These are phyloP conservation scores for Pyrrhoderma noxium DNA, from an alignment of 1,284 basidiomycete genomes.

Conservation along the genomic window DNA sequence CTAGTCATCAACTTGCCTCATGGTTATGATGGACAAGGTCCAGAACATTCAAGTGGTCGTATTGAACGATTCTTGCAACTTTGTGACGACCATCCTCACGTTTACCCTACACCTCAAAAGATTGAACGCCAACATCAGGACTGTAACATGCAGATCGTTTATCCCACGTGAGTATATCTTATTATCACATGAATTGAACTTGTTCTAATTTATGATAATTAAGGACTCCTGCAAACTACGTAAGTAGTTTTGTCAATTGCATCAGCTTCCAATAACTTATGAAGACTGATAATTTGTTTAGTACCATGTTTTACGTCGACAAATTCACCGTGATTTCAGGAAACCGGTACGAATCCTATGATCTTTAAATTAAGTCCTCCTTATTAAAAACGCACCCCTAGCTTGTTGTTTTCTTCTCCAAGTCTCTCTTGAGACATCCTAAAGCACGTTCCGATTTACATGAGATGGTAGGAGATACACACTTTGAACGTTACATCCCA, in stretches of 20 bases:
- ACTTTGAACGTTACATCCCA: slow-evolving; percentile 91
- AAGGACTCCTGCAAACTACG: slow-evolving; percentile 87
- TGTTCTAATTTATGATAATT: not conserved
- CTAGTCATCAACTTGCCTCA: slow-evolving; percentile 91
- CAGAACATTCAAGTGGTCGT: slow-evolving; percentile 95
- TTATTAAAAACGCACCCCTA: slow-evolving; percentile 24
- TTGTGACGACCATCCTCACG: slow-evolving; percentile 93
- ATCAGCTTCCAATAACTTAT: slow-evolving; percentile 23
- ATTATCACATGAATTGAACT: not conserved
- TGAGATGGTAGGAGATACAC: slow-evolving; percentile 85
- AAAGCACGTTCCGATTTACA: slow-evolving; percentile 79
- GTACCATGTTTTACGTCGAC: slow-evolving; percentile 94
- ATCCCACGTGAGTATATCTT: slow-evolving; percentile 67
- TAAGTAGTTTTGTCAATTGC: slow-evolving; percentile 25
- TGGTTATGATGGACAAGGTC: slow-evolving; percentile 98
- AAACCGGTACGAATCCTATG: slow-evolving; percentile 60
- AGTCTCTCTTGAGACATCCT: slow-evolving; percentile 91
- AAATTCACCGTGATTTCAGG: slow-evolving; percentile 94
- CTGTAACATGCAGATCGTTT: slow-evolving; percentile 99
- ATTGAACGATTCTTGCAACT: slow-evolving; percentile 97
- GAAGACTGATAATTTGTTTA: slow-evolving; percentile 25
- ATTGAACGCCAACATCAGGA: slow-evolving; percentile 96
- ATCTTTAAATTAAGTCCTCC: not conserved
- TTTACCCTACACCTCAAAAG: slow-evolving; percentile 86
- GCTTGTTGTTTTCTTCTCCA: slow-evolving; percentile 95